phyloP scores from a whole-genome alignment of 2,329 filamentous ascomycete genomes.

The Penicillium expansum region DNA sequence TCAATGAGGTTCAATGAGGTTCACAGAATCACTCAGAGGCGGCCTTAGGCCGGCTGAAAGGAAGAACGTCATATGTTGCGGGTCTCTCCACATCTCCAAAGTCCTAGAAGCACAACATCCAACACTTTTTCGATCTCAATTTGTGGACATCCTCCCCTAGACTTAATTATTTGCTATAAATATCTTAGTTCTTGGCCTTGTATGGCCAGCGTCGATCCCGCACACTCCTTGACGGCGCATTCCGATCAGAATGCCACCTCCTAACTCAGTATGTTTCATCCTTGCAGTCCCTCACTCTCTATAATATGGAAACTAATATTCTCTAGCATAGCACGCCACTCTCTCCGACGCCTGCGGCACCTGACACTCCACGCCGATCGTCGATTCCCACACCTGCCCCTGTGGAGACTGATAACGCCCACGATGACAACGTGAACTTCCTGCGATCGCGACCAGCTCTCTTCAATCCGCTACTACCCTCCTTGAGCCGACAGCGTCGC shows the following conservation, averaged over 20 bases:
- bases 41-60: conserved; percentile 6
- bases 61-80: conserved; percentile 14
- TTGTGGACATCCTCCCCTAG: neutral
- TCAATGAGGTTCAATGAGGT: neutral
- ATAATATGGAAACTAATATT: neutral
- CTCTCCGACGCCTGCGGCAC: conserved; percentile 28
- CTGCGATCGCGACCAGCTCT: conserved; percentile 43
- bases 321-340: conserved; percentile 28
- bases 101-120: neutral
- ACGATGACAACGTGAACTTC: conserved; percentile 52
- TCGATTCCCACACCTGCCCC: conserved; percentile 48
- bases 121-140: neutral
- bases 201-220: conserved; percentile 9
- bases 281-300: neutral
- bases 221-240: conserved; percentile 12
- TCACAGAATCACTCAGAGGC: neutral
- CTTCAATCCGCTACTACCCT: conserved; percentile 24
- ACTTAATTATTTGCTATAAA: neutral
- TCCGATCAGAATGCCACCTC: conserved; percentile 29
- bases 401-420: conserved; percentile 44
- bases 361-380: conserved; percentile 48
- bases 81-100: neutral
- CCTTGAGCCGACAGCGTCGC: conserved; percentile 33
- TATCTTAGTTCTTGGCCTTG: neutral
- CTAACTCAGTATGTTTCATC: conserved; percentile 42